Base-by-base conservation (phyloP, 148 eudicot genomes). In the Rhododendron ferrugineum region DNA sequence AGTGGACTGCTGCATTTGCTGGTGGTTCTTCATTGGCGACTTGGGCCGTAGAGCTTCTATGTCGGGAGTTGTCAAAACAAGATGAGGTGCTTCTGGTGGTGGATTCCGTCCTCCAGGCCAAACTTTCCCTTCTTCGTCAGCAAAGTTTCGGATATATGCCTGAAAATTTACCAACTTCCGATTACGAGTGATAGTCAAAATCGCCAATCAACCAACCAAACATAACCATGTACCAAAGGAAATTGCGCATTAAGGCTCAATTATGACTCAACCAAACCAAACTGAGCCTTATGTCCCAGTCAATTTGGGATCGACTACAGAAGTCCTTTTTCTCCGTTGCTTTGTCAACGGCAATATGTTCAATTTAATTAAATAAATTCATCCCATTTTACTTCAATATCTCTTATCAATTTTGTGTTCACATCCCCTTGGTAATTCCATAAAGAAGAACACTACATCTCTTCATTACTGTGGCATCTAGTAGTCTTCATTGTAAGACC, bases 21-120 rank as follows among this genome's bases (percentile, higher is more conserved):
- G 97, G 86, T 96, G 99, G 88, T 97, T 97, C 88, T 97, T 97
- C 98, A 97, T 94, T 3, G 99, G 99, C 32, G 99, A 97, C 86
- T 97, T 97, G 42, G 99, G 99, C 42, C 99, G 89, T 80, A 97
- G 94, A 52, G 96, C 78, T 85, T 97, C 99, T 16, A 97, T 97
- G 11, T 97, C 99, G 1, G 98, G 96, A 28, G 98, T 97, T 36
- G 99, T 97, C 66, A 88, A 85, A 84, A 95, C 93, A 82, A 97
- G 98, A 89, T 97, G 99, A 78, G 98, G 96, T 10, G 99, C 95
- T 56, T 95, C 98, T 78, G 99, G 99, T 49, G 99, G 98, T 30
- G 99, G 98, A 80, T 97, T 97, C 83, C 98, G 86, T 83, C 99
- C 99, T 84, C 99, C 99, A 32, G 87, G 93, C 99, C 99, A 97